phyloP scores from a whole-genome alignment of 1,139 yeast genomes.

The Pichia terricola region DNA sequence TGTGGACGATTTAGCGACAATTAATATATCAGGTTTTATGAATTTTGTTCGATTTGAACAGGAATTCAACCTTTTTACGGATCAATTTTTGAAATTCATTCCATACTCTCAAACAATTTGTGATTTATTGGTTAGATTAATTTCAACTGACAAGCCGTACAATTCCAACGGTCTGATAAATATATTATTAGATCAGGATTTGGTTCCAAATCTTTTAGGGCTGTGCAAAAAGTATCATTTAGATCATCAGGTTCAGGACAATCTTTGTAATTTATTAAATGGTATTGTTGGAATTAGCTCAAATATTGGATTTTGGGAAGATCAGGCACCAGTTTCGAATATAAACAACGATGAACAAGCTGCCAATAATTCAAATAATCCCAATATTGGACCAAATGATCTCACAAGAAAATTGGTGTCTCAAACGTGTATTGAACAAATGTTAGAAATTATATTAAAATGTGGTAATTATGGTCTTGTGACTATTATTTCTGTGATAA shows the following conservation, averaged over 20 bases:
- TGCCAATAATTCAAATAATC: conserved; percentile 36
- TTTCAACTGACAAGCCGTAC: conserved; percentile 72
- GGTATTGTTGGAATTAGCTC: conserved; percentile 27
- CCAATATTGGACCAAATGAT: conserved; percentile 97
- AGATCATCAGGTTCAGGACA: conserved; percentile 26
- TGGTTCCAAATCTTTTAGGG: conserved; percentile 33
- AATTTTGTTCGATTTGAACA: conserved; percentile 40
- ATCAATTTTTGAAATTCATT: conserved; percentile 55
- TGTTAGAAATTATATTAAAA: conserved; percentile 68
- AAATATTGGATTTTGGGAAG: conserved; percentile 28
- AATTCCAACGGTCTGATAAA: conserved; percentile 66
- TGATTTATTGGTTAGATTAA: conserved; percentile 68
- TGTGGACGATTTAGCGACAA: conserved; percentile 79
- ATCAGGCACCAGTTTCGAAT: conserved; percentile 14
- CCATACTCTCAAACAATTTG: conserved; percentile 69
- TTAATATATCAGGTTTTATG: conserved; percentile 74
- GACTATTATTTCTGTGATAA: conserved; percentile 90
- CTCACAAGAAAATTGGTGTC: conserved; percentile 83
- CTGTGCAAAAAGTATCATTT: conserved; percentile 19
- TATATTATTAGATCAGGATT: conserved; percentile 51
- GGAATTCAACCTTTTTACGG: conserved; percentile 44
- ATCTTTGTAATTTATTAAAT: conserved; percentile 24
- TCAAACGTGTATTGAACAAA: conserved; percentile 48
- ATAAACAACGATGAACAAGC: conserved; percentile 22
- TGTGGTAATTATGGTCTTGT: conserved; percentile 82